Evolutionary conservation across 164 flowering plant species (phyloP).

Genomic region (Aristolochia californica): DNA sequence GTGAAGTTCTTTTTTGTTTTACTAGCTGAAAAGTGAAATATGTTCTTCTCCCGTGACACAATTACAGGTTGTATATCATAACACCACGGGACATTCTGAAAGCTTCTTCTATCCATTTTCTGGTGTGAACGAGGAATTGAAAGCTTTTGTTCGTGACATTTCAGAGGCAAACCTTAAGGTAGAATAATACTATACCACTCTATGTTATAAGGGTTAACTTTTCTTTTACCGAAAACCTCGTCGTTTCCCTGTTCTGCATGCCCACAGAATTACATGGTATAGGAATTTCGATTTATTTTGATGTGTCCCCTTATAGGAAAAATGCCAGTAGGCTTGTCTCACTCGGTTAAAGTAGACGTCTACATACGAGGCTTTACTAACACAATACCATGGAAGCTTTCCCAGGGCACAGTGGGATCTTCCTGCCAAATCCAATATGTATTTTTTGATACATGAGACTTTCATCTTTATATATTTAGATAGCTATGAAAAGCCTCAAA

Average conservation of each 20-base stretch:
- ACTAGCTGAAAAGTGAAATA: background rate
- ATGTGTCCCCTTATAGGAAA: background rate
- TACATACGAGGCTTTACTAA: no score
- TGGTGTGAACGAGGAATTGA: slow-evolving; percentile 81
- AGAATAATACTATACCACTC: background rate
- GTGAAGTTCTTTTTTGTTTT: background rate
- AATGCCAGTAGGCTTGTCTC: background rate
- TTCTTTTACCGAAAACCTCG: background rate
- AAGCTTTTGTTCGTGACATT: slow-evolving; percentile 53
- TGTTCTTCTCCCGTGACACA: slow-evolving; percentile 7
- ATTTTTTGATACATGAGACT: no score
- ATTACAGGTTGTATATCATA: slow-evolving; percentile 41
- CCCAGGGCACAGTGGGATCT: no score
- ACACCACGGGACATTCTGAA: slow-evolving; percentile 41
- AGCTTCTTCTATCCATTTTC: slow-evolving; percentile 57
- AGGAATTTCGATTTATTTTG: background rate
- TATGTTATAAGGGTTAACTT: background rate
- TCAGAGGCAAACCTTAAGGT: slow-evolving; percentile 46
- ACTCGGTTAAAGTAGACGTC: slow-evolving; percentile 33
- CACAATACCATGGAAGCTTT: no score
- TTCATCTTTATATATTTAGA: no score
- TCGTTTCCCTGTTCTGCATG: no score
- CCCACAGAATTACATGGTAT: background rate
- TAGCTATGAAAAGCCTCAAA: no score
- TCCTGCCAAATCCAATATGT: no score